These are phyloP conservation scores for Raffaelea ambrosiae DNA, from an alignment of 2,329 filamentous ascomycete genomes.

Conservation along the genomic window DNA sequence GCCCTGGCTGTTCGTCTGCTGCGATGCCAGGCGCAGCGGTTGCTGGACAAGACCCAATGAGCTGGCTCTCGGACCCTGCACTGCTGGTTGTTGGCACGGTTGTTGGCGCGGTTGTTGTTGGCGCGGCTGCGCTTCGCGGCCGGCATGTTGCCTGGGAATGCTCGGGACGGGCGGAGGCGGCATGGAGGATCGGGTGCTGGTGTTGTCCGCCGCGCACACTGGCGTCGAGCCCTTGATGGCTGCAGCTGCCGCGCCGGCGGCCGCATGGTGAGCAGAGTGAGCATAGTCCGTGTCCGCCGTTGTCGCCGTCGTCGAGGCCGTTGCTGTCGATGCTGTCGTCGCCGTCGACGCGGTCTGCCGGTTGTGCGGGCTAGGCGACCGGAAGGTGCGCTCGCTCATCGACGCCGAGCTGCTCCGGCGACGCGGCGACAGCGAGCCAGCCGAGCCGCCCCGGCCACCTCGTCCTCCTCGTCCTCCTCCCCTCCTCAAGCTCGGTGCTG, in stretches of 20 bases:
- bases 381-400: slow-evolving; percentile 84
- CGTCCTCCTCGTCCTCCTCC: not conserved
- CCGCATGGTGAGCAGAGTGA: too few relatives aligned
- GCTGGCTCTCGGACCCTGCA: too few relatives aligned
- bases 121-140: not conserved
- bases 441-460: slow-evolving; percentile 4
- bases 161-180: not conserved
- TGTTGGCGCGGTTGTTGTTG: not conserved
- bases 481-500: slow-evolving; percentile 8
- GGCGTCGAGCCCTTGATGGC: not conserved
- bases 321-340: not conserved
- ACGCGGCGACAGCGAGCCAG: slow-evolving; percentile 4
- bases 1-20: slow-evolving; percentile 33
- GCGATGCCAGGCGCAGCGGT: slow-evolving; percentile 44
- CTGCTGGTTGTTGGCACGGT: too few relatives aligned
- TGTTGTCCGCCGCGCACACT: not conserved
- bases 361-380: slow-evolving; percentile 60
- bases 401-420: slow-evolving; percentile 66
- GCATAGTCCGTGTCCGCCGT: too few relatives aligned
- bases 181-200: not conserved
- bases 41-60: slow-evolving; percentile 11
- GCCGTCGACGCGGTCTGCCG: slow-evolving; percentile 22
- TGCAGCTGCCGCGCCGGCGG: too few relatives aligned
- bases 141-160: not conserved
- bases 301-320: too few relatives aligned